phyloP scores from a whole-genome alignment of 2,329 filamentous ascomycete species.

The Rhinocladiella similis region DNA sequence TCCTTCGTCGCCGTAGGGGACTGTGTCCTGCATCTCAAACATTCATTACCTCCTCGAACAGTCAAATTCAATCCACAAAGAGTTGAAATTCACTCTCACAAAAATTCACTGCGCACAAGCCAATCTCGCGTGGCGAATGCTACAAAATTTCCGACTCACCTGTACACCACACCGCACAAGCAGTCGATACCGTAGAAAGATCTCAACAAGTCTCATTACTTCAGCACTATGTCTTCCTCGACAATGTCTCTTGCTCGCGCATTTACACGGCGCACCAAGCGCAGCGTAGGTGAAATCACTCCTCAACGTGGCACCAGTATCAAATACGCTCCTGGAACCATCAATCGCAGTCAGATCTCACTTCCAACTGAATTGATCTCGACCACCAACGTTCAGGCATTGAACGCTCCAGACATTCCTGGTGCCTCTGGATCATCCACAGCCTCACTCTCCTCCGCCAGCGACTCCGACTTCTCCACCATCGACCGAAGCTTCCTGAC shows the following conservation, averaged over 20 bases:
- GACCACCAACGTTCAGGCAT: constrained; percentile 94
- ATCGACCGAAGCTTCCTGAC: constrained; percentile 50
- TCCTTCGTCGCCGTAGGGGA: constrained; percentile 16
- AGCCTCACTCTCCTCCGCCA: constrained; percentile 54
- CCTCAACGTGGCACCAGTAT: constrained; percentile 46
- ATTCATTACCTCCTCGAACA: constrained; percentile 6
- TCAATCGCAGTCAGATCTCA: constrained; percentile 66
- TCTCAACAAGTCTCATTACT: background rate
- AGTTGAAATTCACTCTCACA: background rate
- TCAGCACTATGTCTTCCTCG: constrained; percentile 11
- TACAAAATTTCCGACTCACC: background rate
- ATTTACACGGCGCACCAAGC: constrained; percentile 50
- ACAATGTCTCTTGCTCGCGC: constrained; percentile 42
- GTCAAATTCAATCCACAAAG: constrained; percentile 4
- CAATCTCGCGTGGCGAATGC: background rate
- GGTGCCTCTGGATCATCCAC: constrained; percentile 46
- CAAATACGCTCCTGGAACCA: constrained; percentile 45
- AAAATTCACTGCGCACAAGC: constrained; percentile 7
- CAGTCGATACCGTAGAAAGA: background rate
- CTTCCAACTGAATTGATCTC: constrained; percentile 82
- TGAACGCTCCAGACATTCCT: constrained; percentile 84
- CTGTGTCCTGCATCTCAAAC: constrained; percentile 20
- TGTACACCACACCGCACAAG: background rate
- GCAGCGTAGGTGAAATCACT: constrained; percentile 46
- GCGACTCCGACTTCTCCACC: constrained; percentile 64